A percentile compares a stretch with the other conserved stretches of the same genome.
Evolutionary conservation across 768 basidiomycete species (phyloP).

Genomic region (Leccinellum albellum): DNA sequence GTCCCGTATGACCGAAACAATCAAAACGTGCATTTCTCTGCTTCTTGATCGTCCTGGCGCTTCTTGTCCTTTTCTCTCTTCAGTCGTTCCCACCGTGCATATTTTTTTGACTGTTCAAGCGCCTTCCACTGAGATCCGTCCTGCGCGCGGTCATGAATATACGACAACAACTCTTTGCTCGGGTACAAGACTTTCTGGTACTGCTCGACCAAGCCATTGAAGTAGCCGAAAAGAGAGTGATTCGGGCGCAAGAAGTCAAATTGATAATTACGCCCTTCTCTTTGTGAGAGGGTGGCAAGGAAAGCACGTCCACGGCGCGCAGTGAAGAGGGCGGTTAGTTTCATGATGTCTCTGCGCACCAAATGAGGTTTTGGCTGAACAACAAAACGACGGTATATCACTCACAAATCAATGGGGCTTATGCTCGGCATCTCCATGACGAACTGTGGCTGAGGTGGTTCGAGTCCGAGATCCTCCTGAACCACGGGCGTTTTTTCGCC

Average conservation of each 20-base stretch:
- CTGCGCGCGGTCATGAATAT: slow-evolving; percentile 65
- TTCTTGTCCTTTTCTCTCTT: slow-evolving; percentile 83
- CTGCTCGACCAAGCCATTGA: slow-evolving; percentile 95
- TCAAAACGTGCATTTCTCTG: slow-evolving; percentile 70
- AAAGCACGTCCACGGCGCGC: slow-evolving; percentile 88
- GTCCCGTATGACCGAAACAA: neutral
- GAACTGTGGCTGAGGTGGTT: slow-evolving; percentile 81
- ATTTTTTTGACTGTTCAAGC: slow-evolving; percentile 67
- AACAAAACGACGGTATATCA: slow-evolving; percentile 16
- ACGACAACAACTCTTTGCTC: slow-evolving; percentile 65
- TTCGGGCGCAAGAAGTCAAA: slow-evolving; percentile 96
- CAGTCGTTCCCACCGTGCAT: slow-evolving; percentile 86
- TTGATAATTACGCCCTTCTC: slow-evolving; percentile 93
- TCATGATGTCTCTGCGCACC: slow-evolving; percentile 79
- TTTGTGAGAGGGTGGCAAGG: slow-evolving; percentile 75
- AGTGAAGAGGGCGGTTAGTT: slow-evolving; percentile 92
- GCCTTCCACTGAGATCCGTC: slow-evolving; percentile 72
- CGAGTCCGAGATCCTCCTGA: slow-evolving; percentile 62
- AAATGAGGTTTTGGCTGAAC: neutral
- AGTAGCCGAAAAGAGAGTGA: slow-evolving; percentile 94
- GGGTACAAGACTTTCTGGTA: slow-evolving; percentile 90
- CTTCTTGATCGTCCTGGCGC: slow-evolving; percentile 87
- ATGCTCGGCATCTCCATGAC: slow-evolving; percentile 84
- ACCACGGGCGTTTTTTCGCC: slow-evolving; percentile 29
- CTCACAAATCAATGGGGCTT: slow-evolving; percentile 86